Conservation (phyloP, 208 protist species). For the Crithidia acanthocephali region DNA sequence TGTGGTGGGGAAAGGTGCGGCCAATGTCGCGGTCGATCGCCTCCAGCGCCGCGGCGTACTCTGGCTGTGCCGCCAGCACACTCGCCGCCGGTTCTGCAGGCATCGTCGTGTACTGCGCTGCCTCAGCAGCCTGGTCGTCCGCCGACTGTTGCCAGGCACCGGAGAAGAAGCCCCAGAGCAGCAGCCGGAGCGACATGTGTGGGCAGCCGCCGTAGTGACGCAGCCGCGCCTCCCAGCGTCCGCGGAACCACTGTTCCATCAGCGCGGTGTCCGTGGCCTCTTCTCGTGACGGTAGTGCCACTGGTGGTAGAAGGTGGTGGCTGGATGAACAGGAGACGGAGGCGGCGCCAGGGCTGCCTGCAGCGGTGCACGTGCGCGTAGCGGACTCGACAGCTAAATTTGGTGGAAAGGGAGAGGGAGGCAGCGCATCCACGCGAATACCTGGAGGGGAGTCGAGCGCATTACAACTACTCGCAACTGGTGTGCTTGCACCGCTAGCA, state of each 20-base stretch:
- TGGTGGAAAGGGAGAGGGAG: no score
- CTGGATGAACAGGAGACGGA: no score
- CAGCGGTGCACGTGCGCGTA: no score
- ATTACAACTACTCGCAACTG: no score
- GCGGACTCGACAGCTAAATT: no score
- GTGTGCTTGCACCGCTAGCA: no score
- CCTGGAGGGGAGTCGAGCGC: no score
- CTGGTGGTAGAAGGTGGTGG: background rate
- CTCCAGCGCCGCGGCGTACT: conserved; percentile 20
- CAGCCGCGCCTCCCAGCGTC: conserved; percentile 28
- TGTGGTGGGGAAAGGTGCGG: conserved; percentile 67
- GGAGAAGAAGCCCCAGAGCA: conserved; percentile 56
- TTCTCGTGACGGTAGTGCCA: background rate
- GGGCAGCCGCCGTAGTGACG: conserved; percentile 21
- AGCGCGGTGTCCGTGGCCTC: background rate
- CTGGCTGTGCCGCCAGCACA: background rate
- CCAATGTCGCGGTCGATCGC: conserved; percentile 57
- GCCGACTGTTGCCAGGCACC: conserved; percentile 40
- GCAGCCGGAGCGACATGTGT: conserved; percentile 31
- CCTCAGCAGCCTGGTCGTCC: conserved; percentile 7
- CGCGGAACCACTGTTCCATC: conserved; percentile 17
- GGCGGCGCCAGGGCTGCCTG: no score
- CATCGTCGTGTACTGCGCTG: conserved; percentile 16
- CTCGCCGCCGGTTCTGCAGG: background rate
- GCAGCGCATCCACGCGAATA: no score